Conservation (phyloP, 208 protist species). For the Crithidia thermophila region DNA sequence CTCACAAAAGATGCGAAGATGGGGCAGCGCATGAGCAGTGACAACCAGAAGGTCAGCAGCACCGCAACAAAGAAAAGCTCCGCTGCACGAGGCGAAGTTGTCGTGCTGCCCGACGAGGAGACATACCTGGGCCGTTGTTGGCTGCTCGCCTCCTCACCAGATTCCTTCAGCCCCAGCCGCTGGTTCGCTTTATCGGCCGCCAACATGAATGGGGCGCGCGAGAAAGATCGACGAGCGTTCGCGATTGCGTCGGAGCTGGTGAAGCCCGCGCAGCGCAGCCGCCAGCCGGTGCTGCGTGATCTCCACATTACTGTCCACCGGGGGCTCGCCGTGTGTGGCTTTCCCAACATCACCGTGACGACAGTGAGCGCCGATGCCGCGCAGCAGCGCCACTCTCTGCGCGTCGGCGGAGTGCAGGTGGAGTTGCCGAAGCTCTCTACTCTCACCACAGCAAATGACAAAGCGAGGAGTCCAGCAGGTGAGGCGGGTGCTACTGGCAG, state of each 20-base stretch:
- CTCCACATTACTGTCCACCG: constrained; percentile 7
- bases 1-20: constrained; percentile 2
- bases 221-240: constrained; percentile 16
- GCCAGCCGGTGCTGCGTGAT: constrained; percentile 17
- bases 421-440: neutral
- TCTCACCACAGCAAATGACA: neutral
- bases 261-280: neutral
- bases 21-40: constrained; percentile 12
- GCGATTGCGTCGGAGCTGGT: constrained; percentile 6
- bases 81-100: neutral
- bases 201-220: neutral
- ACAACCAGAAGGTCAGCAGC: neutral
- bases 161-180: constrained; percentile 36
- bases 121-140: constrained; percentile 33
- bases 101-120: constrained; percentile 16
- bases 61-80: neutral
- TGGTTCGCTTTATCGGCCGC: constrained; percentile 20
- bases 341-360: constrained; percentile 3
- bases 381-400: constrained; percentile 2
- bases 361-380: neutral
- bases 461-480: neutral
- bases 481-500: no score
- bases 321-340: constrained; percentile 12
- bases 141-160: constrained; percentile 18
- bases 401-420: constrained; percentile 26